Base-by-base conservation (phyloP, 495 filamentous ascomycete species). In the Chaetomium tenue region DNA sequence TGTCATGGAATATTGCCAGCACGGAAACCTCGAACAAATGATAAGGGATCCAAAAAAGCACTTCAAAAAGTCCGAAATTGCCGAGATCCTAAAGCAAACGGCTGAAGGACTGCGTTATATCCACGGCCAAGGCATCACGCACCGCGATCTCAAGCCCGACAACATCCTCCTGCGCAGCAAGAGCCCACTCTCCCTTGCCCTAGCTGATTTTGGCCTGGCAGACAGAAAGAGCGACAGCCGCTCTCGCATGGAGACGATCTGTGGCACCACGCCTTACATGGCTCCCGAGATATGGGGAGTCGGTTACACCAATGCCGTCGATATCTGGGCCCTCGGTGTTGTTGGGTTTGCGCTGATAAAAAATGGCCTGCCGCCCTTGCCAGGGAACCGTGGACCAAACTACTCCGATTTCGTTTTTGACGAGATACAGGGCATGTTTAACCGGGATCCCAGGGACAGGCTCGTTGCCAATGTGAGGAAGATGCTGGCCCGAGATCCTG, bases 111-210 rank as follows among this genome's bases (percentile, higher is more conserved):
- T 60, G n/a, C 3, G 3, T 13, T 60, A 60, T 25, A 28, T 60
- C 9, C 58, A 60, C 42, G n/a, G 25, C 28, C 1, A 25, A 8
- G 28, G 44, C 26, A 8, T 60, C 20, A 51, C 58, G 1, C 44
- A 54, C 30, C 44, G 58, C 0, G 58, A 60, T 20, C 42, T 50
- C 9, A 60, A 60, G n/a, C 58, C 58, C 18, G 58, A 4, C 18
- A 60, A 60, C 58, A 60, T 60, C 58, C 58, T 60, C 28, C 44
- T 60, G 18, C 58, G 58, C 46, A 22, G 28, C 18, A 23, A 8
- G 28, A 47, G 16, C 12, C 58, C 58, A 0, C 25, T 60, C 22
- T 22, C 58, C 28, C 23, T 60, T 2, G 58, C 46, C 44, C 46
- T 60, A 0, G 7, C 44, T 28, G 58, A 60, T 46, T 60, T 60